These are phyloP conservation scores for Nakazawaea molendinolei DNA, from an alignment of 805 yeast species.

Conservation along the genomic window DNA sequence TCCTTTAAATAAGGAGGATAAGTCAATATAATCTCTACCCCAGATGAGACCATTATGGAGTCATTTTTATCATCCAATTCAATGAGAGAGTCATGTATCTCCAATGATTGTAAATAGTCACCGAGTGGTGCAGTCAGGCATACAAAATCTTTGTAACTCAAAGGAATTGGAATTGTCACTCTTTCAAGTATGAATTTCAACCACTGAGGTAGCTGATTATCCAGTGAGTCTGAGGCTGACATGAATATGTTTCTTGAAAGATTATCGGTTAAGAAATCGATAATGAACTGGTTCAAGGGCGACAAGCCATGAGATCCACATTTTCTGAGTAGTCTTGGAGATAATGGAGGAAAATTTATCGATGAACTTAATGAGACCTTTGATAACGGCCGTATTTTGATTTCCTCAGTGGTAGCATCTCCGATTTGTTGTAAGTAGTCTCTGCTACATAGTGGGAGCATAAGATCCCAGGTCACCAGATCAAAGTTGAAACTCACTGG, in stretches of 20 bases:
- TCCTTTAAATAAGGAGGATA: slow-evolving; percentile 1
- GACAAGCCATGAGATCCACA: slow-evolving; percentile 1
- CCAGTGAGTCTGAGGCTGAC: not conserved
- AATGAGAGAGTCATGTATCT: not conserved
- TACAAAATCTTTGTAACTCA: not conserved
- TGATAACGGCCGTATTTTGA: slow-evolving; percentile 6
- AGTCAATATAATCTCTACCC: not conserved
- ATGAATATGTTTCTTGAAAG: not conserved
- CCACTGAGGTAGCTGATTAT: slow-evolving; percentile 4
- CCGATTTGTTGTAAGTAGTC: not conserved
- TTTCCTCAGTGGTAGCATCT: not conserved
- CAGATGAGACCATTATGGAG: not conserved
- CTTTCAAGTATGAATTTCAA: slow-evolving; percentile 9
- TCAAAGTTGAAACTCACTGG: slow-evolving; percentile 3
- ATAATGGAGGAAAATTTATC: slow-evolving; percentile 2
- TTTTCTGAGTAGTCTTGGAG: not conserved
- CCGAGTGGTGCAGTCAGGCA: not conserved
- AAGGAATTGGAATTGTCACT: slow-evolving; percentile 6
- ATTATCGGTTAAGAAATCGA: not conserved
- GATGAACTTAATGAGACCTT: not conserved
- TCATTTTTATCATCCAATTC: not conserved
- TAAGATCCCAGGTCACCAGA: slow-evolving; percentile 2
- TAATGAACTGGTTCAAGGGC: slow-evolving; percentile 8
- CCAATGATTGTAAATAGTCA: not conserved
- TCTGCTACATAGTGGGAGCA: slow-evolving; percentile 3